Base-by-base conservation (phyloP, 495 filamentous ascomycete species). In the Jackrogersella multiformis region DNA sequence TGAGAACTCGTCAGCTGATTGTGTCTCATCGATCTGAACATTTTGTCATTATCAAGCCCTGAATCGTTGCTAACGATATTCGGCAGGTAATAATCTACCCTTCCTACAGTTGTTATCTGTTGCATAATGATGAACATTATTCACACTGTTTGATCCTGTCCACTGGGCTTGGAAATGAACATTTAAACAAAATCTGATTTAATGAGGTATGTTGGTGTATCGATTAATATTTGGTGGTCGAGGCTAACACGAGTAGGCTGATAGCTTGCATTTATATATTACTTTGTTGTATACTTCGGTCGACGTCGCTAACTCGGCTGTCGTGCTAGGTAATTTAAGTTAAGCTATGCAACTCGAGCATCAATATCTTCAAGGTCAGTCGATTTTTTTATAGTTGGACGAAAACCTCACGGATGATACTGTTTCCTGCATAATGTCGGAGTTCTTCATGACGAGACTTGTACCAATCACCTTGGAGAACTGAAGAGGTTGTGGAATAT, bases 1-100 rank as follows among this genome's bases (percentile, higher is more conserved):
- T 97, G 93, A 97, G 88, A 96, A 85, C 80, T 95, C 93, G 92
- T 96, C 90, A 91, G 77, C 93, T 96, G 93, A 97, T 85, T 79
- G 77, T 79, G 76, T 82, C 77, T 68, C 54, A 34, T 35, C 16
- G 36, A 53, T 13, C 38, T 23, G 15, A 53, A 12, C 13, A 23
- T 46, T 46, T 24, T 16, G n/a, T 54, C 18, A 44, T 36, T 21
- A 13, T 41, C 34, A 52, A 32, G 36, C 24, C 64, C 64, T 74
- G 53, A 61, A 26, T 13, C 23, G 13, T 41, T 5, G 24, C 78
- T 79, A 78, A 84, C 76, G n/a, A 21, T 16, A 1, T 10, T 56
- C 13, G 45, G 21, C 72, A 86, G 84, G 84, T 86, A 85, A 71
- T 58, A 71, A 52, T 16, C 38, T 30, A 41, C 61, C 39, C 64